A percentile compares a stretch with the other conserved stretches of the same genome.
phyloP scores from a whole-genome alignment of 169 alveolate genomes.

The Eimeria sp. region DNA sequence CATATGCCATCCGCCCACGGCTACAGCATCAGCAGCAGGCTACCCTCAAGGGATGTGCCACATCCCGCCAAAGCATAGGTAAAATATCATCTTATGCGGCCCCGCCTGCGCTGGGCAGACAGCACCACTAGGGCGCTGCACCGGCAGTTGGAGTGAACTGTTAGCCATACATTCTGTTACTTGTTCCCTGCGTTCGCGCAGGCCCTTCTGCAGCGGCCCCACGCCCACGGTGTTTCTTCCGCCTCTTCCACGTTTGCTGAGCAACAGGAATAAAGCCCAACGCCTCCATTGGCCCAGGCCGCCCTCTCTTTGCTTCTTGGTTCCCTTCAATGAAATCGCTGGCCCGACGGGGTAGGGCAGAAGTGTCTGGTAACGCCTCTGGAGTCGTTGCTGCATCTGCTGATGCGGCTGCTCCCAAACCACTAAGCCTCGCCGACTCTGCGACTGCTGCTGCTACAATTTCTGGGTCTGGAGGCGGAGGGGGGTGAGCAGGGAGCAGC shows the following conservation, averaged over 20 bases:
- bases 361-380: background rate
- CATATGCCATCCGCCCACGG: background rate
- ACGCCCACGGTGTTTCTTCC: slow-evolving; percentile 35
- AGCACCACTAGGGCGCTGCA: background rate
- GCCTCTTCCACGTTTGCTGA: slow-evolving; percentile 63
- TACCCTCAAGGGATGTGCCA: background rate
- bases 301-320: background rate
- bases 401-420: background rate
- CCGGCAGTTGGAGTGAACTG: background rate
- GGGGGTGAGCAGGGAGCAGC: slow-evolving; percentile 62
- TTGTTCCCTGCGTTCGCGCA: background rate
- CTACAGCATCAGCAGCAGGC: slow-evolving; percentile 3
- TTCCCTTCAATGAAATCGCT: slow-evolving; percentile 2
- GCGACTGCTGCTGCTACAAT: slow-evolving; percentile 28
- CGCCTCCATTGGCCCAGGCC: background rate
- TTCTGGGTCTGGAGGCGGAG: slow-evolving; percentile 68
- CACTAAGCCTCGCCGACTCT: background rate
- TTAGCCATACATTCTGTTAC: background rate
- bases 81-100: background rate
- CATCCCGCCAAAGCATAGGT: background rate
- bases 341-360: background rate
- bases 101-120: background rate
- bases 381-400: slow-evolving; percentile 6
- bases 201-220: slow-evolving; percentile 13
- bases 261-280: slow-evolving; percentile 54